Evolutionary conservation across 2,329 filamentous ascomycete species (phyloP), one percentile per base, ranked within the genome.

Genomic region (Xylariaceae sp.): DNA sequence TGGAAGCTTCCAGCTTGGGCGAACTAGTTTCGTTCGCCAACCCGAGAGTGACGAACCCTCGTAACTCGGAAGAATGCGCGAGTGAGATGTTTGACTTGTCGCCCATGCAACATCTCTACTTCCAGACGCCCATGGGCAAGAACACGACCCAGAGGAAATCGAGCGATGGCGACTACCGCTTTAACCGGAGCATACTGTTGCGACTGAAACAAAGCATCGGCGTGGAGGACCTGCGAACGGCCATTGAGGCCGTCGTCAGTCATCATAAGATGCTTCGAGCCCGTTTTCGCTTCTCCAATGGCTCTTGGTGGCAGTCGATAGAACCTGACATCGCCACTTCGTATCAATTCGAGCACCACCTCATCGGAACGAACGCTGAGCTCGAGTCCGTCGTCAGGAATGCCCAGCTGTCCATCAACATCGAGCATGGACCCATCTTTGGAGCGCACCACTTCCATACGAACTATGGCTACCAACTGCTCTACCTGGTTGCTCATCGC

Each of bases 71-170:
- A 34, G 73, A 71, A 29, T 62, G 71, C 39, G 63, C 62, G 1
- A 53, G 62, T 6, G 71, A 73, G 26, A 68, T 56, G 34, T 80
- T 79, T 58, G 73, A 74, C 7, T 70, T 81, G 7, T 76, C 78
- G 1, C 74, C 78, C 2, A 80, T 80, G 74, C 79, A 81, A 65
- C 74, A 76, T 52, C 68, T 81, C 3, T 79, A 78, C 61, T 80
- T 81, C 50, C 70, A 76, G 57, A 77, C 76, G 0, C 65, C 69
- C 1, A 74, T 77, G 64, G 73, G 73, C 3, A 70, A 68, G 1
- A 66, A 71, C 47, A 55, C 62, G 8, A 65, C 66, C 30, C 61
- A 65, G 11, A 63, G 71, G 30, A 62, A 64, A 39, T 54, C 62
- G 0, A 53, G 60, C 3, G 69, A 71, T 2, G 70, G 71, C 0